Evolutionary conservation across 768 basidiomycete genomes (phyloP).

Genomic region (Suillus spraguei): DNA sequence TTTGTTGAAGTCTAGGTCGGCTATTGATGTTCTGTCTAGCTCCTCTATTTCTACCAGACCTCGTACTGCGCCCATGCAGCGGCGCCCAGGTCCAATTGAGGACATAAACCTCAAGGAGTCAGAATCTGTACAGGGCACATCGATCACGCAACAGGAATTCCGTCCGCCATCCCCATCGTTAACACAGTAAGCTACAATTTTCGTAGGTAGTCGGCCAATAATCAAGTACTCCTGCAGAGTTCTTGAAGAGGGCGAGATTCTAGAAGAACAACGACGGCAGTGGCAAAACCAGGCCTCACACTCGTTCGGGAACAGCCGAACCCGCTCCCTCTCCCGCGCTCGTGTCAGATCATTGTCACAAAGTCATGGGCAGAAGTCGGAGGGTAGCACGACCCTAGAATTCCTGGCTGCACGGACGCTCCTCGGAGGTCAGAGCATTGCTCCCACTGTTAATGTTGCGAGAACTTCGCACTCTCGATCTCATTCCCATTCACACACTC

Average conservation of each 20-base stretch:
- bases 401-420: conserved; percentile 68
- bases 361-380: conserved; percentile 21
- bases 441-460: conserved; percentile 41
- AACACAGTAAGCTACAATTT: conserved; percentile 36
- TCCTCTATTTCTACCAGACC: conserved; percentile 12
- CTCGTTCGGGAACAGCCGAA: conserved; percentile 69
- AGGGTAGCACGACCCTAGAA: conserved; percentile 43
- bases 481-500: conserved; percentile 30
- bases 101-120: neutral
- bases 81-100: neutral
- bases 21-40: conserved; percentile 19
- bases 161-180: conserved; percentile 63
- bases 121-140: conserved; percentile 3
- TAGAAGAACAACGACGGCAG: conserved; percentile 62
- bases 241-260: conserved; percentile 59
- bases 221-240: conserved; percentile 46
- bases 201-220: neutral
- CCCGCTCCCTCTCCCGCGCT: conserved; percentile 54
- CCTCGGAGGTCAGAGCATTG: conserved; percentile 62
- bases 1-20: conserved; percentile 26
- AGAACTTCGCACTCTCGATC: conserved; percentile 30
- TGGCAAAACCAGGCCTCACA: conserved; percentile 67
- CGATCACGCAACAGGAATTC: conserved; percentile 50
- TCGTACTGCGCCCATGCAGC: neutral
- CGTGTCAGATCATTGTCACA: conserved; percentile 31